These are phyloP conservation scores for Mycena latifolia DNA, from an alignment of 768 basidiomycete genomes.

Conservation along the genomic window DNA sequence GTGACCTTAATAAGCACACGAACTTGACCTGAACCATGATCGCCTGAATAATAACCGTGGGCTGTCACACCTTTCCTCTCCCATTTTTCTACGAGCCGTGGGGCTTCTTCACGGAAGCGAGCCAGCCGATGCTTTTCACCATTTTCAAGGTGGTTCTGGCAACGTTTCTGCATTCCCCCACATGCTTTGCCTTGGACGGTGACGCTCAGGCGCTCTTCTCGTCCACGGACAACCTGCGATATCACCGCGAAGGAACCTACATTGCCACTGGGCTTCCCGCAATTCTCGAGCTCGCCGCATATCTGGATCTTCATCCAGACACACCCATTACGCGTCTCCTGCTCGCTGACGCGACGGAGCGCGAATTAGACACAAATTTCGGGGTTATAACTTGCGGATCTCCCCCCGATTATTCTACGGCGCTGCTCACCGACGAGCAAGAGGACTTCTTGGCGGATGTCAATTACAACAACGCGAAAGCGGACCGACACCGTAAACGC, in stretches of 20 bases:
- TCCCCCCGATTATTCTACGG: background rate
- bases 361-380: background rate
- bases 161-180: no score
- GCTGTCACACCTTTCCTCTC: no score
- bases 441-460: background rate
- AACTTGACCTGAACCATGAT: no score
- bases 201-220: no score
- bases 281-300: background rate
- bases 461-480: background rate
- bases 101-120: no score
- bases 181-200: no score
- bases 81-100: no score
- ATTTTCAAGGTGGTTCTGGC: no score
- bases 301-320: background rate
- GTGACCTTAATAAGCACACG: no score
- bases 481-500: background rate
- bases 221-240: no score
- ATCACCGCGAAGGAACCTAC: background rate
- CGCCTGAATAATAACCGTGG: no score
- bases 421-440: slow-evolving; percentile 1
- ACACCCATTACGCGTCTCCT: slow-evolving; percentile 1
- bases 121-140: no score
- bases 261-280: background rate
- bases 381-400: background rate
- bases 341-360: background rate